These are phyloP conservation scores for Populus pruinosa DNA, from an alignment of 345 rosid species.

Conservation along the genomic window DNA sequence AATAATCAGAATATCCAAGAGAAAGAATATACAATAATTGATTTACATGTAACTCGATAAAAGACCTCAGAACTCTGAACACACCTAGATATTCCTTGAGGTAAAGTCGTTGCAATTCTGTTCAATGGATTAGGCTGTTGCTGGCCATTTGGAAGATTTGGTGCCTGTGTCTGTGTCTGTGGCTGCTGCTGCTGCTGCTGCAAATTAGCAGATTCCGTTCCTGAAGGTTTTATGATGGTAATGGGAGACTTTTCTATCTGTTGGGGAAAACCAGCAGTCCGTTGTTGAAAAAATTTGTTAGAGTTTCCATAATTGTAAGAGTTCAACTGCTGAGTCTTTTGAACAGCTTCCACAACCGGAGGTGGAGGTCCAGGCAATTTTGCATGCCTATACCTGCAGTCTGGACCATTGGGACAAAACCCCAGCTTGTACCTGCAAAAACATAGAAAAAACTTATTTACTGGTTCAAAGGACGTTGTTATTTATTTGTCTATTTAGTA, in stretches of 20 bases:
- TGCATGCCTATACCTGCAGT: conserved; percentile 92
- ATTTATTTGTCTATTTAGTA: background rate
- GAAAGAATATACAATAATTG: conserved; percentile 38
- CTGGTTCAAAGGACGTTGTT: background rate
- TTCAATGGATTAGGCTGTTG: conserved; percentile 51
- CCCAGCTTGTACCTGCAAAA: conserved; percentile 88
- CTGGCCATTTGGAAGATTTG: conserved; percentile 46
- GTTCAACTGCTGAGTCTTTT: conserved; percentile 82
- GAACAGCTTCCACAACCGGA: conserved; percentile 90
- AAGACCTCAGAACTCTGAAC: conserved; percentile 85
- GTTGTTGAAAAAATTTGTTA: conserved; percentile 68
- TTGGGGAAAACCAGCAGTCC: conserved; percentile 52
- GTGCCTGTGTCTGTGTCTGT: conserved; percentile 63
- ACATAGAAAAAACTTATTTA: background rate
- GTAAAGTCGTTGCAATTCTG: conserved; percentile 74
- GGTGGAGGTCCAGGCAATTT: conserved; percentile 97
- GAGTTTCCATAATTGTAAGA: conserved; percentile 57
- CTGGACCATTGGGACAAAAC: conserved; percentile 98
- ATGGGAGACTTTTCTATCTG: conserved; percentile 58
- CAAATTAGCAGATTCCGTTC: conserved; percentile 40
- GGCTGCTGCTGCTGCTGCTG: conserved; percentile 41
- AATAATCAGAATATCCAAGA: conserved; percentile 25
- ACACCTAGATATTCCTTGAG: conserved; percentile 99
- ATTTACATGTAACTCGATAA: conserved; percentile 59
- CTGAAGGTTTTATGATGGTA: conserved; percentile 33